phyloP scores from a whole-genome alignment of 805 yeast genomes.

The Suhomyces sp. region DNA sequence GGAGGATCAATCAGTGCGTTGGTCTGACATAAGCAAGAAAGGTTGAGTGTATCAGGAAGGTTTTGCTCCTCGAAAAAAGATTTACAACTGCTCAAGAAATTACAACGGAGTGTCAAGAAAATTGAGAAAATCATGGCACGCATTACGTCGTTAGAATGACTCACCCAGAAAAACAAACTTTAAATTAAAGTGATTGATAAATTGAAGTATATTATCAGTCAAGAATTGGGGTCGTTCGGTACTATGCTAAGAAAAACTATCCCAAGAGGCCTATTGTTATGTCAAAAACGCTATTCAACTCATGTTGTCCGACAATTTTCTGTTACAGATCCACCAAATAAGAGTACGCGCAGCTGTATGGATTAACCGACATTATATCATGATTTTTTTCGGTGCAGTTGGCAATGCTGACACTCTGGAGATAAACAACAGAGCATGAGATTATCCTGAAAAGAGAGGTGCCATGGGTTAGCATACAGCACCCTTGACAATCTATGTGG shows the following conservation, averaged over 20 bases:
- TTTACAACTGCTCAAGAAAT: background rate
- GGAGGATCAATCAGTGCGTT: background rate
- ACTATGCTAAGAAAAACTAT: background rate
- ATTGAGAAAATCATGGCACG: background rate
- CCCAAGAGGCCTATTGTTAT: background rate
- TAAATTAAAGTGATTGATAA: background rate
- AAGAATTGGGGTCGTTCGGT: background rate
- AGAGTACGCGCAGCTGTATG: background rate
- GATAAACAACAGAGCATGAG: background rate
- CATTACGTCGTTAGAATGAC: background rate
- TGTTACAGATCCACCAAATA: background rate
- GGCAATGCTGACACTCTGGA: background rate
- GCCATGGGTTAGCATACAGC: background rate
- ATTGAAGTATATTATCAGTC: background rate
- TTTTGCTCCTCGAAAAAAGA: background rate
- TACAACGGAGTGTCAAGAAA: background rate
- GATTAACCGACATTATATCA: background rate
- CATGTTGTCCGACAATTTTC: background rate
- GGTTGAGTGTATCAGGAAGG: background rate
- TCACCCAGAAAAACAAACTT: background rate
- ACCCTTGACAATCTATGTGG: background rate
- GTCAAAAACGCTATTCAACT: background rate
- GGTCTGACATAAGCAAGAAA: background rate
- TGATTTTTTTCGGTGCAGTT: conserved; percentile 5
- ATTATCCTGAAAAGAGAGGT: background rate